Evolutionary conservation across 2,329 filamentous ascomycete species (phyloP), one percentile per base, ranked within the genome.

Genomic region (Trichophyton benhamiae): DNA sequence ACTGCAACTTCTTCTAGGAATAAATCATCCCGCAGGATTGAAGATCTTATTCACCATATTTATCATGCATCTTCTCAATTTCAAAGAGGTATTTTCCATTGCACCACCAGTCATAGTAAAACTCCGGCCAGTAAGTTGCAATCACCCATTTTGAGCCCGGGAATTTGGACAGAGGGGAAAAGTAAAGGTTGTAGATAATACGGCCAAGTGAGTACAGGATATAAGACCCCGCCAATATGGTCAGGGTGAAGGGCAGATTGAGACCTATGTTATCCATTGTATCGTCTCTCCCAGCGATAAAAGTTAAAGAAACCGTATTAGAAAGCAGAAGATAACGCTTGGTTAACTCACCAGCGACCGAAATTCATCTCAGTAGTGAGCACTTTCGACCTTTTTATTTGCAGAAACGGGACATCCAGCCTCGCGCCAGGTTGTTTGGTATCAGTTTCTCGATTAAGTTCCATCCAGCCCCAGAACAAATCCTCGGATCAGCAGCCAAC

Each of bases 31-130:
- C 25, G 15, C 1, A 30, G 33, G 33, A 13, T 38, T 38, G 8
- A 53, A n/a, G 25, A 8, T n/a, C 41, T n/a, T 30, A 33, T 53
- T 53, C 6, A 64, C 71, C 70, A 58, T 72, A 70, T 63, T 67
- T 66, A 58, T 69, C 59, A 61, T 71, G 68, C 65, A 71, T 67
- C n/a, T 65, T 63, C 30, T 69, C 64, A 41, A 70, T 70, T 41
- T 68, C 62, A 58, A 66, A 69, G 3, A 68, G 64, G 57, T 69
- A 71, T 20, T 64, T 61, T 7, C 67, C 66, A 53, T 66, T 59
- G 30, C 55, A 60, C n/a, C 65, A 59, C 13, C 64, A 63, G 15
- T 68, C 67, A 25, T 65, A 67, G 59, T 68, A 68, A 27, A 64
- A 64, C 44, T 68, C 67, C 49, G 68, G 62, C 67, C 65, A 67